A percentile compares a stretch with the other conserved stretches of the same genome.
These are phyloP conservation scores for Annulohypoxylon maeteangense DNA, from an alignment of 495 filamentous ascomycete species.

Conservation along the genomic window DNA sequence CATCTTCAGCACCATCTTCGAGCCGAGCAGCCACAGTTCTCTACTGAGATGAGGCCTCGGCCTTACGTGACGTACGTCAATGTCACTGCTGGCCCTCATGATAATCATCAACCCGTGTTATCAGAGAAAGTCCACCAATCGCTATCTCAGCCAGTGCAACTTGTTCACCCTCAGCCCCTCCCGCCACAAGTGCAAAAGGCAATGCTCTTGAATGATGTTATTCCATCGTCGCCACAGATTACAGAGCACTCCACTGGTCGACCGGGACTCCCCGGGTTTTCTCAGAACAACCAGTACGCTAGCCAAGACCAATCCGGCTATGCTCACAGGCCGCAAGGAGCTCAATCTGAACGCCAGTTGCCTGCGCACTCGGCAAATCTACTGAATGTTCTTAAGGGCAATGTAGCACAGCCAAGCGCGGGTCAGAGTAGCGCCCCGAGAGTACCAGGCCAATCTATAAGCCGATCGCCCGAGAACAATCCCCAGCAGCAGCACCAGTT, in stretches of 20 bases:
- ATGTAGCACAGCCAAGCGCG: conserved; percentile 20
- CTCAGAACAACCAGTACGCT: conserved; percentile 41
- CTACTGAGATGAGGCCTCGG: conserved; percentile 48
- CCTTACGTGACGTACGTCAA: conserved; percentile 35
- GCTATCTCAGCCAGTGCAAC: conserved; percentile 51
- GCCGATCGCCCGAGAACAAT: conserved; percentile 26
- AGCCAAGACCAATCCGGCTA: conserved; percentile 15
- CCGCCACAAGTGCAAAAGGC: conserved; percentile 62
- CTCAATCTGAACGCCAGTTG: conserved; percentile 66
- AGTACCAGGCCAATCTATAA: conserved; percentile 18
- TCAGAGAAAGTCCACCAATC: conserved; percentile 27
- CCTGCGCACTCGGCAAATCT: conserved; percentile 71
- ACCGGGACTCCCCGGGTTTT: conserved; percentile 41
- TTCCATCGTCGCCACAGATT: conserved; percentile 37
- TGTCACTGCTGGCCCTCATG: conserved; percentile 19
- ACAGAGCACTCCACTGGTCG: conserved; percentile 19
- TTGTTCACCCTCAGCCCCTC: conserved; percentile 65
- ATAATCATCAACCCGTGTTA: conserved; percentile 19
- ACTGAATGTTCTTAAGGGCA: conserved; percentile 70
- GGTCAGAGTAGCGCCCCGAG: conserved; percentile 18
- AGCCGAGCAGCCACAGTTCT: conserved; percentile 58
- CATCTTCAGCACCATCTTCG: conserved; percentile 55
- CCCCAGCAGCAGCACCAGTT: conserved; percentile 25
- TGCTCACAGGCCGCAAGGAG: background rate
- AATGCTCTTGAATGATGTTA: conserved; percentile 46